Base-by-base conservation (phyloP, 192 early-diverging fungal genomes). In the Umbelopsis isabellina region DNA sequence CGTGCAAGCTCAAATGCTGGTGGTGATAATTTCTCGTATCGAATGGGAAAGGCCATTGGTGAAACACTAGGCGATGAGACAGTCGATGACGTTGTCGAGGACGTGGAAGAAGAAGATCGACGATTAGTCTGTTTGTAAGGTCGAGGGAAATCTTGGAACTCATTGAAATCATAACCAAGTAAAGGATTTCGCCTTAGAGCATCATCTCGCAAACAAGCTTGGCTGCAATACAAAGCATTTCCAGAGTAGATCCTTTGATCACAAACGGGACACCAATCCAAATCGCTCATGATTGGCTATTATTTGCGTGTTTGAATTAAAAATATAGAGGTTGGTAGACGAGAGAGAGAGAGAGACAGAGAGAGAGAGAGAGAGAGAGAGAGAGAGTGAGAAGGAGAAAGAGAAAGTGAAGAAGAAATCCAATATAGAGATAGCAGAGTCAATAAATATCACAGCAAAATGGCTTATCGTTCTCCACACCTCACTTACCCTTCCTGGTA, bases 201-300 rank as follows among this genome's bases (percentile, higher is more conserved):
- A 67, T 78, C 76, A 23, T 44, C 65, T 9, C 72, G 71, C 50
- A 78, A 25, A 44, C 76, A 78, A 8, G 69, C 49, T 73, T 78
- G 72, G 25, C 68, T 78, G 33, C 76, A 78, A 67, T 78, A 78
- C 23, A 78, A 35, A 30, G 65, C 11, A 72, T 73, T 78, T 78
- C 72, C 76, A 73, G 46, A 50, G 30, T 35, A 61, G 33, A 61
- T 61, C 55, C 30, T 61, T 33, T 61, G 55, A 33, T 78, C 76
- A 41, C 76, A 78, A 22, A 49, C 53, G 37, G 68, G 68, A 69
- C 76, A 78, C 76, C 76, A 78, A 49, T 78, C 69, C 18, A 73
- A 46, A 69, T 78, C 72, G 22, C 68, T 65, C 76, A 78, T 78
- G 30, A 16, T 4, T 2, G 16, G 13, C 16, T 61, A 16, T 11